Base-by-base conservation (phyloP, 140 eudicot species). In the Ambrosia hybrid region DNA sequence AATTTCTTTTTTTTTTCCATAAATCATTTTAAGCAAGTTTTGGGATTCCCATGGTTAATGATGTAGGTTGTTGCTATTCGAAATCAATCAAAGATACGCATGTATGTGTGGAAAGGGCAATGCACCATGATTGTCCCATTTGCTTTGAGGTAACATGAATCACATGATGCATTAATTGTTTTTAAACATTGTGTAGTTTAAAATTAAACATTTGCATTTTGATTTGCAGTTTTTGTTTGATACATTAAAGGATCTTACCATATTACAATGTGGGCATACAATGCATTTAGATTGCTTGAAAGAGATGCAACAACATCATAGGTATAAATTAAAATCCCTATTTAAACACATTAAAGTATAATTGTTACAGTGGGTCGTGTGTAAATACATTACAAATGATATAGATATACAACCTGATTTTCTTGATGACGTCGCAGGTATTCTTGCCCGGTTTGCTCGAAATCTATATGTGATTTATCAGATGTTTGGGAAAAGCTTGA, bases 111-210 rank as follows among this genome's bases (percentile, higher is more conserved):
- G 96, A 89, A 68, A 84, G 84, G 49, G 96, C 96, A 51, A 89
- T 89, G 96, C 96, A 89, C 82, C 93, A 86, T 71, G 84, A 89
- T 41, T 89, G 96, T 59, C 96, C 96, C 0, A 75, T 89, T 73
- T 89, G 93, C 81, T 86, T 75, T 55, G 91, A 88, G 91, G 95
- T 88, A 85, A 63, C 9, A 43, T 30, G 34, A 30, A 30, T 41
- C 9, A 49, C 57, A 71, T 49, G 11, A 57, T 30, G 33, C 72
- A 14, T 17, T 36, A 37, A 16, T 58, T 33, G 49, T 66, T 43
- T 38, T 71, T 2, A 10, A 39, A 26, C 33, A 36, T 38, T 45
- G 64, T 2, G 14, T 9, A 10, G 11, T 57, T 16, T 4, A 21
- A 26, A 60, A 21, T 73, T 6, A 51, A 68, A 34, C 14, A 30